These are phyloP conservation scores for Wallacemonas sp. DNA, from an alignment of 208 protist species.

Conservation along the genomic window DNA sequence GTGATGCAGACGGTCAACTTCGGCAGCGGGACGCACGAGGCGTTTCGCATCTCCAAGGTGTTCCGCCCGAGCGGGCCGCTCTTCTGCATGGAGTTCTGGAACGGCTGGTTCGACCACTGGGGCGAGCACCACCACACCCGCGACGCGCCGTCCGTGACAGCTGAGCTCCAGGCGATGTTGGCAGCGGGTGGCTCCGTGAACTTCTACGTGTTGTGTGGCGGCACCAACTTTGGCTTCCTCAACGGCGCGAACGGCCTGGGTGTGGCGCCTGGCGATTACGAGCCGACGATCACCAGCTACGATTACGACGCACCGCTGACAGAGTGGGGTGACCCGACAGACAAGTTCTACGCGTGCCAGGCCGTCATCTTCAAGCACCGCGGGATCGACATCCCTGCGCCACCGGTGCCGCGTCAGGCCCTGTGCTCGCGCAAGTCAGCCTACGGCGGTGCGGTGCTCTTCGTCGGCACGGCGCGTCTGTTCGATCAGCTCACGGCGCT, in stretches of 20 bases:
- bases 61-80: background rate
- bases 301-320: background rate
- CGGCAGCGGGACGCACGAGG: background rate
- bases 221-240: constrained; percentile 5
- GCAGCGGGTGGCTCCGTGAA: background rate
- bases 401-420: background rate
- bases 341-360: constrained; percentile 4
- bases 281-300: constrained; percentile 1
- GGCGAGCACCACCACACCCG: constrained; percentile 6
- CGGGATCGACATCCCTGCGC: background rate
- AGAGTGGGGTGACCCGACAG: constrained; percentile 1
- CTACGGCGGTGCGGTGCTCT: background rate
- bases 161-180: background rate
- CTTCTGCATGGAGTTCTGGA: constrained; percentile 9
- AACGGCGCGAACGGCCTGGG: constrained; percentile 4
- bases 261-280: background rate
- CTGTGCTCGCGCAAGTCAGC: background rate
- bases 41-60: background rate
- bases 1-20: constrained; percentile 43
- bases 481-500: background rate
- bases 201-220: constrained; percentile 1
- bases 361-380: constrained; percentile 4
- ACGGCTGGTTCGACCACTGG: constrained; percentile 7
- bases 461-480: background rate
- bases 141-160: background rate